These are phyloP conservation scores for Globisporangium megalacanthum DNA, from an alignment of 352 stramenopile species.

Conservation along the genomic window DNA sequence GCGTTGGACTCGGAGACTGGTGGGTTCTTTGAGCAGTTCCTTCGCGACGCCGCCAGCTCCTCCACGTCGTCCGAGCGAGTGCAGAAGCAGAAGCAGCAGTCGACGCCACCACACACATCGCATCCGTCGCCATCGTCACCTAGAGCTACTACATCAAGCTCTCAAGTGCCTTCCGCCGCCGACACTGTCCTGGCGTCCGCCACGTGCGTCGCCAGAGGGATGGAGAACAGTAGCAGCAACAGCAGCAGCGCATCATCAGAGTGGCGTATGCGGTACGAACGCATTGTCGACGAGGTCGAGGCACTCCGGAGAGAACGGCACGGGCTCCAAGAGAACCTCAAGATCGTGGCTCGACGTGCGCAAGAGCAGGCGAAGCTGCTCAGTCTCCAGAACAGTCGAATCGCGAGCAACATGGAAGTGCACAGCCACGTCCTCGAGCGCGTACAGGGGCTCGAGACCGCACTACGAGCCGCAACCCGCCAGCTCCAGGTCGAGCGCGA, in stretches of 20 bases:
- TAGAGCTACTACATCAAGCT: background rate
- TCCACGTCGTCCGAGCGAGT: conserved; percentile 2
- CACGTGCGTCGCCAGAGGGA: background rate
- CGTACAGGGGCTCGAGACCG: conserved; percentile 36
- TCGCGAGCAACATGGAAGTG: conserved; percentile 42
- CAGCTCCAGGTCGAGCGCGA: conserved; percentile 46
- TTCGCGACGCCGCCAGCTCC: conserved; percentile 7
- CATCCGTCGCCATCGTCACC: background rate
- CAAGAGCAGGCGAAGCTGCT: conserved; percentile 69
- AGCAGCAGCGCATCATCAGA: conserved; percentile 8
- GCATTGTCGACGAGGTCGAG: conserved; percentile 16
- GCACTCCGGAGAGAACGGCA: conserved; percentile 24
- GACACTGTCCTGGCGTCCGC: background rate
- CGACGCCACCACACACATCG: background rate
- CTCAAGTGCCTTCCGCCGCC: background rate
- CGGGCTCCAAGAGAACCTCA: conserved; percentile 45
- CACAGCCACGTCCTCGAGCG: conserved; percentile 56
- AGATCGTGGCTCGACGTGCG: conserved; percentile 44
- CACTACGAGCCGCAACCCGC: conserved; percentile 29
- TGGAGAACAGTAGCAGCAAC: background rate
- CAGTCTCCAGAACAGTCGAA: conserved; percentile 46
- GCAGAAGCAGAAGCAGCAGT: background rate
- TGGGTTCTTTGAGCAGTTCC: conserved; percentile 18
- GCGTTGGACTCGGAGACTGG: conserved; percentile 9
- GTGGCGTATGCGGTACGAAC: conserved; percentile 26